Conservation (phyloP, 2,329 filamentous ascomycete species). For the Talaromyces rugulosus region DNA sequence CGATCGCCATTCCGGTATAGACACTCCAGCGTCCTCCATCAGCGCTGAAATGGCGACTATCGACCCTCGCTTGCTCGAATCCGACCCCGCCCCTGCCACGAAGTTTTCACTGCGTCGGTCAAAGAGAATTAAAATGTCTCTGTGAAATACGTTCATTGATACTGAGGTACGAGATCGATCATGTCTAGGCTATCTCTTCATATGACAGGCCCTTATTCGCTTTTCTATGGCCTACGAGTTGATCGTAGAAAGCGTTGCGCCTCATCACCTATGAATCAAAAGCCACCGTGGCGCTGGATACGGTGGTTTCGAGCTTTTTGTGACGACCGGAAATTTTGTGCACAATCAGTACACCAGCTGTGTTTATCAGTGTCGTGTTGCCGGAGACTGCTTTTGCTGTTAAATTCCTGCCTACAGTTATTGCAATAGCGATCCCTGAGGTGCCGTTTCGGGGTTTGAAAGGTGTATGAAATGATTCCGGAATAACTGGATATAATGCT, state of each 20-base stretch:
- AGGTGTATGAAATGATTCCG: neutral
- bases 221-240: too few species aligned
- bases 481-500: neutral
- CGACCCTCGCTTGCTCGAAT: slow-evolving; percentile 5
- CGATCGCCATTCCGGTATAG: slow-evolving; percentile 6
- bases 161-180: too few species aligned
- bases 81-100: too few species aligned
- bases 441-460: neutral
- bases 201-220: too few species aligned
- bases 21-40: slow-evolving; percentile 17
- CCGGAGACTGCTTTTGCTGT: neutral
- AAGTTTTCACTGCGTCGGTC: too few species aligned
- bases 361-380: neutral
- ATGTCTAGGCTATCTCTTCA: too few species aligned
- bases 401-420: neutral
- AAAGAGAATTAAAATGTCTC: too few species aligned
- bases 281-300: neutral
- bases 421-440: slow-evolving; percentile 1
- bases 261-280: too few species aligned
- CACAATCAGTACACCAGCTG: neutral
- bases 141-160: too few species aligned
- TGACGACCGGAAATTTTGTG: neutral
- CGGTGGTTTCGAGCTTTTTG: neutral
- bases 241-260: too few species aligned
- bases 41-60: slow-evolving; percentile 16